Evolutionary conservation across 2,329 filamentous ascomycete species (phyloP), one percentile per base, ranked within the genome.

Genomic region (Aspergillus tubingensis): DNA sequence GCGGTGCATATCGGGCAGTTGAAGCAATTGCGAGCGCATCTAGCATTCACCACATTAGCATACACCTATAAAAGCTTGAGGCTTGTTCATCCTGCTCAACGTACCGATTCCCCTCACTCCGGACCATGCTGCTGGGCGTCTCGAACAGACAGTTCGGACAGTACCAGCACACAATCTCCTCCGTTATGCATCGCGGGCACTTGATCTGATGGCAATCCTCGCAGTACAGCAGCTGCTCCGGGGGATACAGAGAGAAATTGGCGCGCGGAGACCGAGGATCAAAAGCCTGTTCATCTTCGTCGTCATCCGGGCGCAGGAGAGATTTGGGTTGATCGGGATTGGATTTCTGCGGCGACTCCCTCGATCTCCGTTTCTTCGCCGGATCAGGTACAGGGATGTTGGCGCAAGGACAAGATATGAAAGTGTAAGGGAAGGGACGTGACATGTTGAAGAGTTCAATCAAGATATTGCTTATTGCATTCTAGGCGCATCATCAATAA

Each of bases 161-260:
- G 77, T 91, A 99, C 83, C 92, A 97, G 57, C 91, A 95, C 51
- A 96, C 88, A 58, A 96, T 92, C 79, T 99, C 95, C 74, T 99
- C 95, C 51, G 89, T 86, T 57, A 96, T 91, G 72, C 95, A 99
- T 79, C 92, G 85, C 5, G 92, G 91, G 74, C 95, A 99, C 67
- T 95, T 90, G 63, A 98, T 96, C 77, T 96, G 90, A 74, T 96
- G 92, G 76, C 95, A 99, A 75, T 98, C 95, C 74, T 96, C 94
- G 81, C 95, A 99, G 80, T 96, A 99, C 43, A 98, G 85, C 25
- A 99, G 85, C 73, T 97, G 89, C 72, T 98, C 94, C 48, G 97
- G 87, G 0, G 95, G 94, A 72, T 94, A 97, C 32, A 99, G 83
- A 66, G 92, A 93, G 81, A 92, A 98, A 75, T 92, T 95, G 60